Evolutionary conservation across 208 protist species (phyloP), one percentile per base, ranked within the genome.

Genomic region (Leishmania tropica): DNA sequence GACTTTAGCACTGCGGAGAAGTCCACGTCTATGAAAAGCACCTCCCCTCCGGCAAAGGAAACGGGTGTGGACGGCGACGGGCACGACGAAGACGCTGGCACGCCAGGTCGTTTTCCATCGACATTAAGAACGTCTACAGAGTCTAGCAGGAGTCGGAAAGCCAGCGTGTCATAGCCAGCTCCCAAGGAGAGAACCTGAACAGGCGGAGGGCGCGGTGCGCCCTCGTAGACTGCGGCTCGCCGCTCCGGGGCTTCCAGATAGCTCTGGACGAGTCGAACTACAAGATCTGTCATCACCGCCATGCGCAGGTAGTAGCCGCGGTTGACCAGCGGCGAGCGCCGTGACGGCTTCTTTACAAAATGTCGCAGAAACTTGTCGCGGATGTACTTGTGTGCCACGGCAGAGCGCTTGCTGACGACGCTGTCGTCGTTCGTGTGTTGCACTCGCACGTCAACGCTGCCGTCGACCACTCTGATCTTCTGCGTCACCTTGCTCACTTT

Each of bases 351-450:
- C 53, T 83, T 88, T 11, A 97, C 94, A 94, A 98, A 98, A 67
- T 87, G 81, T 31, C 93, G 89, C 15, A 98, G 84, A 79, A 95
- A 97, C 0, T 83, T 73, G 72, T 98, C 95, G 11, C 87, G 71
- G n/a, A 95, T 79, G 88, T 98, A 98, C 6, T 74, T 75, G 24
- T 91, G 83, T 17, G 86, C 81, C 24, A 96, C 92, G 19, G 95
- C 95, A 53, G 95, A 98, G 15, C 95, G 91, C 80, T 98, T 98
- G 82, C 94, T 97, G 6, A 97, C 87, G 1, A 97, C 92, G 81
- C 94, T 97, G 77, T 98, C 95, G 80, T 98, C 95, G 81, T 98
- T 98, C 1, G 95, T 98, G 81, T 96, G 94, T 83, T 98, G 95
- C 68, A 98, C 95, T 70, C 85, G 85, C 51, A 82, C 81, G 83